Base-by-base conservation (phyloP, 148 eudicot genomes). In the Selenicereus undatus region DNA sequence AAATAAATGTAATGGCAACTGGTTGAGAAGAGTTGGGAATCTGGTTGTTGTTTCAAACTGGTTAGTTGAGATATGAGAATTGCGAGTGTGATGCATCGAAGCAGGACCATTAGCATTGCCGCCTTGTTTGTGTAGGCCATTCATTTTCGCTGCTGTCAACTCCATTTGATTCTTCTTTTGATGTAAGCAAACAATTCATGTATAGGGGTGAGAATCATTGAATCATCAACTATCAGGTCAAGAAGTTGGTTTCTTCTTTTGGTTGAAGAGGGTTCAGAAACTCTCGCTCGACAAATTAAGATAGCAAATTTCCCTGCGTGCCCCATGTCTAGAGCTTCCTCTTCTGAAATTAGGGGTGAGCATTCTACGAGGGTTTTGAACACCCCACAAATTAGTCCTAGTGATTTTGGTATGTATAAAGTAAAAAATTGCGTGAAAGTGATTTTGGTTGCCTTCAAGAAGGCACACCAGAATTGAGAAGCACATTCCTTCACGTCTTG, bases 1-100 rank as follows among this genome's bases (percentile, higher is more conserved):
- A 43, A 73, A 73, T 71, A 36, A 71, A 71, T 71, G 74, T 73
- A 26, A 45, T 43, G 51, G 32, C 50, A 73, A 73, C 35, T 7
- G 48, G 18, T 45, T 73, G 76, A 11, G n/a, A 48, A 73, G 58
- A 29, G 32, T 73, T 73, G 76, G 32, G 76, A 73, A 3, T 43
- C 48, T 48, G 30, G 35, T 6, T 2, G 30, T 45, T 24, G 68
- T 1, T 64, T 64, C 29, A 64, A 64, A 64, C 68, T 64, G 29
- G 22, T 73, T 36, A 18, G 21, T 35, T 71, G 48, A 36, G 21
- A 16, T 5, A 18, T 70, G 73, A 11, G 17, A 18, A 4, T 1
- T 66, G 43, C n/a, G 7, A 17, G 22, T 54, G 21, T 56, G 22
- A 17, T 56, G 62, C 8, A 17, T 56, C 62, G 12, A 20, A 20